phyloP scores from a whole-genome alignment of 495 filamentous ascomycete genomes.

The Penicillium maclennaniae region DNA sequence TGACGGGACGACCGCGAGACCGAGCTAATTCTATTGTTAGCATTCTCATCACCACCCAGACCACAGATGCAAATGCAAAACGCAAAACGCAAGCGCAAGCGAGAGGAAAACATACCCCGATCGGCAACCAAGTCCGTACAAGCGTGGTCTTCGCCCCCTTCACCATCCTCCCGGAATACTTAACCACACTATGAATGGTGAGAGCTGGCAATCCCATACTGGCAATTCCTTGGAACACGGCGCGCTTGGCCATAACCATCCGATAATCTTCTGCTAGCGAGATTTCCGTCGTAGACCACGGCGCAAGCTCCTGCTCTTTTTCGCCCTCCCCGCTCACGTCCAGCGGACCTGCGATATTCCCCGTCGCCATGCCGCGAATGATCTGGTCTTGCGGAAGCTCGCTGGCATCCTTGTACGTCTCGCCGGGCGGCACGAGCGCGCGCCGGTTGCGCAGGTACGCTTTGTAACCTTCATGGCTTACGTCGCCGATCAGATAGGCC shows the following conservation, averaged over 20 bases:
- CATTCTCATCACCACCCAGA: not conserved
- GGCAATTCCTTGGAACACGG: slow-evolving; percentile 83
- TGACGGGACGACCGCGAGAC: slow-evolving; percentile 81
- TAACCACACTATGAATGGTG: slow-evolving; percentile 89
- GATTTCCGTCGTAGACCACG: slow-evolving; percentile 45
- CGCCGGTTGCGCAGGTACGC: slow-evolving; percentile 79
- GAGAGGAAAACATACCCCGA: slow-evolving; percentile 56
- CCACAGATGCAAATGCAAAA: too few relatives aligned
- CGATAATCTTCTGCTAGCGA: slow-evolving; percentile 84
- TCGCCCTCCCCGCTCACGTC: not conserved
- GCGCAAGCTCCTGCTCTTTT: slow-evolving; percentile 13
- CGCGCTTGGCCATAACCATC: slow-evolving; percentile 85
- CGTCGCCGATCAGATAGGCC: slow-evolving; percentile 88
- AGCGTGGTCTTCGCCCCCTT: slow-evolving; percentile 71
- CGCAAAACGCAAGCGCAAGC: too few relatives aligned
- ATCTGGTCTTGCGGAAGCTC: slow-evolving; percentile 27
- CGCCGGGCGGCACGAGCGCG: slow-evolving; percentile 35
- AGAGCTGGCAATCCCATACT: slow-evolving; percentile 94
- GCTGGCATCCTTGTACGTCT: slow-evolving; percentile 43
- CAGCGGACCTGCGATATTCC: slow-evolving; percentile 28
- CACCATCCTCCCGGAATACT: slow-evolving; percentile 76
- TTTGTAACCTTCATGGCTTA: slow-evolving; percentile 92
- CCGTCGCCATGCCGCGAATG: slow-evolving; percentile 39
- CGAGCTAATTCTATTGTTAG: slow-evolving; percentile 49
- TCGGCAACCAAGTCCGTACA: slow-evolving; percentile 80